Percentiles rank a stretch among this genome's conserved stretches.
Evolutionary conservation across 345 rosid genomes (phyloP).

Genomic region (Salix caprea): DNA sequence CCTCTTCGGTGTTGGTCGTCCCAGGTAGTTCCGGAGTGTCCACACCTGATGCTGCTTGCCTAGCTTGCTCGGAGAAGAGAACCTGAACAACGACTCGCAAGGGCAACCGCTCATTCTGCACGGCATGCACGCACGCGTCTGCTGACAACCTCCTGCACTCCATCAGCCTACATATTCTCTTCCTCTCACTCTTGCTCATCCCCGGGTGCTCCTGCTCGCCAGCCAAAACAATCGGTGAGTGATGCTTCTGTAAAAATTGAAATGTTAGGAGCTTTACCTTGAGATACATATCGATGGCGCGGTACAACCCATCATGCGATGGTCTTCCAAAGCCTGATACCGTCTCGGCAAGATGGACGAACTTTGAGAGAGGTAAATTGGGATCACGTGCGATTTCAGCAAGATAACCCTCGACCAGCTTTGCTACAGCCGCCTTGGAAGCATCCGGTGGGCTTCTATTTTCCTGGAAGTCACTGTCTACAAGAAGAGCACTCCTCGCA

Average conservation of each 20-base stretch:
- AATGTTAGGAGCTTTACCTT: constrained; percentile 11
- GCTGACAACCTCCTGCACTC: constrained; percentile 31
- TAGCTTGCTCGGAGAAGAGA: constrained; percentile 32
- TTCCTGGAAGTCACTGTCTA: constrained; percentile 17
- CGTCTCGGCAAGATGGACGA: constrained; percentile 24
- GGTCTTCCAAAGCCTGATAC: constrained; percentile 26
- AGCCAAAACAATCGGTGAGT: not conserved
- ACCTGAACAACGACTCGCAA: constrained; percentile 34
- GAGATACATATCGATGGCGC: constrained; percentile 31
- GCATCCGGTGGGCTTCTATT: constrained; percentile 23
- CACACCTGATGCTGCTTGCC: constrained; percentile 6
- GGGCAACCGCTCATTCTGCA: constrained; percentile 32
- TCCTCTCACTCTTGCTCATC: constrained; percentile 33
- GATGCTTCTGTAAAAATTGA: no score
- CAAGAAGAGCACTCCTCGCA: not conserved
- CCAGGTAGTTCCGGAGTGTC: constrained; percentile 62
- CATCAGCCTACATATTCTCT: constrained; percentile 32
- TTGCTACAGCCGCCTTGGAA: constrained; percentile 23
- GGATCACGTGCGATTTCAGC: constrained; percentile 30
- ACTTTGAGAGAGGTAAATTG: constrained; percentile 22
- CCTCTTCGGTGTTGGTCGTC: constrained; percentile 81
- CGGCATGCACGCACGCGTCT: constrained; percentile 31
- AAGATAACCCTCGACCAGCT: constrained; percentile 32
- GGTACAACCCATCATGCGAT: constrained; percentile 29
- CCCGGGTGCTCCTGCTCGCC: constrained; percentile 29